Evolutionary conservation across 345 rosid genomes (phyloP).

Genomic region (Cardamine occulta): DNA sequence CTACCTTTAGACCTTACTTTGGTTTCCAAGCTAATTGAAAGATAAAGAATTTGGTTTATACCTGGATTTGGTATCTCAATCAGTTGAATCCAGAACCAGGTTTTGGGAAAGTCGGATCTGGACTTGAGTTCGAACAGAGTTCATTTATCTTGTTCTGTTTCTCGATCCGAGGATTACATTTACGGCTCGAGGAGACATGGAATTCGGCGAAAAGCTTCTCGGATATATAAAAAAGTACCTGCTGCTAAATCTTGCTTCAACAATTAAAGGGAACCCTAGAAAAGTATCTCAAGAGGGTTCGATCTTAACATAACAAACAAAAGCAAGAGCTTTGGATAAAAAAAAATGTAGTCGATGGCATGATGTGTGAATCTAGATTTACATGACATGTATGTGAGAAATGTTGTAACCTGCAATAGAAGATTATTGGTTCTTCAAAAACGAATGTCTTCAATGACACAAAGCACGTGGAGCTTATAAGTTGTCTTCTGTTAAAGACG

Average conservation of each 20-base stretch:
- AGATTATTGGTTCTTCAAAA: slow-evolving; percentile 17
- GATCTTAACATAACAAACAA: slow-evolving; percentile 5
- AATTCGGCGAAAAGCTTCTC: no score
- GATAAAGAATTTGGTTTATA: background rate
- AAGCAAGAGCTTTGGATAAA: background rate
- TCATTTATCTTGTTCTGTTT: background rate
- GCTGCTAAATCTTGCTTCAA: background rate
- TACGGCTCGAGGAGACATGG: no score
- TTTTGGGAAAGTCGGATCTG: background rate
- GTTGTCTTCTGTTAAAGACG: slow-evolving; percentile 52
- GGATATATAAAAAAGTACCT: no score
- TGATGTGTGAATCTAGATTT: slow-evolving; percentile 19
- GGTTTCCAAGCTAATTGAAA: background rate
- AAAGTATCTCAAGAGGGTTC: background rate
- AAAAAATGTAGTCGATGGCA: background rate
- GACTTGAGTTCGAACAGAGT: background rate
- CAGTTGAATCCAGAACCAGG: background rate
- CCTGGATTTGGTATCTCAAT: background rate
- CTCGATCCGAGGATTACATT: background rate
- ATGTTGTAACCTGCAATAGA: slow-evolving; percentile 16
- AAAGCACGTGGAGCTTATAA: slow-evolving; percentile 10
- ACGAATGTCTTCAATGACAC: slow-evolving; percentile 1
- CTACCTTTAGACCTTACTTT: background rate
- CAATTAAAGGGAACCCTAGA: background rate
- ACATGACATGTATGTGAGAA: slow-evolving; percentile 20